These are phyloP conservation scores for Henningerozyma blattae DNA, from an alignment of 805 yeast species.

Conservation along the genomic window DNA sequence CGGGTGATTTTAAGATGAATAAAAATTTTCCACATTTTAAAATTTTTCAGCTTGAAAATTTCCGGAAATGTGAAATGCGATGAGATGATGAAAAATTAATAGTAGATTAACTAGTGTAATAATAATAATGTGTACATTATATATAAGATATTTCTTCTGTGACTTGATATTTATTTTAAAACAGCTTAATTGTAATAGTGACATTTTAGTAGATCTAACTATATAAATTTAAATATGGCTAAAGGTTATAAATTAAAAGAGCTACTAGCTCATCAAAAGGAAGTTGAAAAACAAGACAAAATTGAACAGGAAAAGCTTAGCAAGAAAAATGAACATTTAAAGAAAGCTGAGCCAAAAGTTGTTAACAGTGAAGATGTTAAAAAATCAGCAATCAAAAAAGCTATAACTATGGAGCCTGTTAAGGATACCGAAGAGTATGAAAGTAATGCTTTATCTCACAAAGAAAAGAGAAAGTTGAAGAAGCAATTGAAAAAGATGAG, in stretches of 20 bases:
- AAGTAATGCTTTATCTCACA: constrained; percentile 44
- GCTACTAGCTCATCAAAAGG: constrained; percentile 18
- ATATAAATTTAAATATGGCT: too few relatives aligned
- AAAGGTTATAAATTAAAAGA: constrained; percentile 24
- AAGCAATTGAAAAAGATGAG: constrained; percentile 27
- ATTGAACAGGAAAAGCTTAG: constrained; percentile 14
- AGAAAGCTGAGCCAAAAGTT: constrained; percentile 21
- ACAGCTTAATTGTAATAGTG: too few relatives aligned
- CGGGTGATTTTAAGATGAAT: too few relatives aligned
- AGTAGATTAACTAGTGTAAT: too few relatives aligned
- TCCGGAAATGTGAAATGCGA: too few relatives aligned
- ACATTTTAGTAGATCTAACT: too few relatives aligned
- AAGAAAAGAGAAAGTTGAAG: constrained; percentile 49
- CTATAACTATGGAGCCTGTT: constrained; percentile 5
- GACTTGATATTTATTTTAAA: too few relatives aligned
- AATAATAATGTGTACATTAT: too few relatives aligned
- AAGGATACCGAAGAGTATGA: constrained; percentile 29
- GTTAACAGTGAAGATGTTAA: constrained; percentile 24
- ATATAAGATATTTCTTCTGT: too few relatives aligned
- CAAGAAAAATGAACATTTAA: constrained; percentile 10
- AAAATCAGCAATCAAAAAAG: constrained; percentile 8
- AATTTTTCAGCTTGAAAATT: too few relatives aligned
- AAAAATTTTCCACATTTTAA: too few relatives aligned
- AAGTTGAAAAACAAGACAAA: constrained; percentile 11
- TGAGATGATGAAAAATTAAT: too few relatives aligned